Conservation (phyloP, 192 early-diverging fungal genomes). For the Neocallimastix lanati region DNA sequence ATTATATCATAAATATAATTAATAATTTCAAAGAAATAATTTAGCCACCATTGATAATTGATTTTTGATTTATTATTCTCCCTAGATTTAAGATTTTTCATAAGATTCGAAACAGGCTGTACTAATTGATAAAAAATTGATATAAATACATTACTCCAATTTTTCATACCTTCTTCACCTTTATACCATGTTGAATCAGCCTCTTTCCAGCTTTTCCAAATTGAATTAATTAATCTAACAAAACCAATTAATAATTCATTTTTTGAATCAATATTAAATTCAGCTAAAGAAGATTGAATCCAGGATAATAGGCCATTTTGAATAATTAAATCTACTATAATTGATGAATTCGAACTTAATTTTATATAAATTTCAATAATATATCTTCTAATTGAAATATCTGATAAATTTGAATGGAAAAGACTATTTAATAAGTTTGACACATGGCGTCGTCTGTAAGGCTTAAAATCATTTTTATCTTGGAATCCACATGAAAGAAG, state of each 20-base stretch:
- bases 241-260: not conserved
- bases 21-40: not conserved
- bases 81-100: not conserved
- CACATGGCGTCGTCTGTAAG: slow-evolving; percentile 49
- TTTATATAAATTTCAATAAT: slow-evolving; percentile 30
- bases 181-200: not conserved
- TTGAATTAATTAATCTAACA: not conserved
- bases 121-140: not conserved
- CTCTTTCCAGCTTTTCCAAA: not conserved
- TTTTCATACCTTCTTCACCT: not conserved
- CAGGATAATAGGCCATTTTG: slow-evolving; percentile 34
- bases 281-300: not conserved
- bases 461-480: slow-evolving; percentile 35
- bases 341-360: slow-evolving; percentile 26
- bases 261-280: not conserved
- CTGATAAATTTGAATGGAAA: slow-evolving; percentile 47
- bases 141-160: not conserved
- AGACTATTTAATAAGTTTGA: slow-evolving; percentile 46
- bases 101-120: not conserved
- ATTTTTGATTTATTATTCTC: not conserved
- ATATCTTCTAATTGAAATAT: slow-evolving; percentile 18
- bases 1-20: not conserved
- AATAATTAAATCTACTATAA: slow-evolving; percentile 33
- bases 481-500: slow-evolving; percentile 41
- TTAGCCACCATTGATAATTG: not conserved